Conservation (phyloP, 2,329 filamentous ascomycete genomes). For the Chrysosporium keratinophilum region DNA sequence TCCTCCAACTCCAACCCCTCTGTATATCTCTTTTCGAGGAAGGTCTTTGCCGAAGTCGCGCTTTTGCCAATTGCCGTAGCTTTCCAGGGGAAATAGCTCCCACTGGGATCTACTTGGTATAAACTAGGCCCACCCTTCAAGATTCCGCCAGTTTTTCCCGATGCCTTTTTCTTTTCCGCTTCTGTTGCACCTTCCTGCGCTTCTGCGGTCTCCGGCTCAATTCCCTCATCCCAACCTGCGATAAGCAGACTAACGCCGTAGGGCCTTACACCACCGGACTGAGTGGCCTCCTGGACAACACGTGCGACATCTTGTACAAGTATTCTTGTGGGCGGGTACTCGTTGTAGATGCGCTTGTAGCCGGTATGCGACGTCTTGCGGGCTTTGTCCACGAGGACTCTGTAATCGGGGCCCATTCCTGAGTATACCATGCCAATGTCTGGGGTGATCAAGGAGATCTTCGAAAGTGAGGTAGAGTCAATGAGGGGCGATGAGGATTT, state of each 20-base stretch:
- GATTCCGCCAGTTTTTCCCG: slow-evolving; percentile 86
- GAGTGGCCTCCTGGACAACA: slow-evolving; percentile 97
- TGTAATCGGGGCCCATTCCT: slow-evolving; percentile 97
- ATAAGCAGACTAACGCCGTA: slow-evolving; percentile 94
- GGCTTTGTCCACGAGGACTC: slow-evolving; percentile 92
- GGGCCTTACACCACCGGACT: slow-evolving; percentile 91
- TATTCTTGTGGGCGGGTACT: slow-evolving; percentile 99
- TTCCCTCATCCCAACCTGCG: slow-evolving; percentile 95
- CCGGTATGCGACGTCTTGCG: slow-evolving; percentile 95
- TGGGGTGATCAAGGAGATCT: slow-evolving; percentile 95
- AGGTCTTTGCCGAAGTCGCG: slow-evolving; percentile 95
- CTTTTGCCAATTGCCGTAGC: slow-evolving; percentile 98
- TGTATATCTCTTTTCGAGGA: slow-evolving; percentile 97
- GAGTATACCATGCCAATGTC: slow-evolving; percentile 99
- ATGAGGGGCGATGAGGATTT: slow-evolving; percentile 97
- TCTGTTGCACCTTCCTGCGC: slow-evolving; percentile 46
- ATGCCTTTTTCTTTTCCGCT: slow-evolving; percentile 57
- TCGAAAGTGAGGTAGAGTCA: slow-evolving; percentile 87
- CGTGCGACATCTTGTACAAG: slow-evolving; percentile 95
- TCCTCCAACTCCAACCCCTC: slow-evolving; percentile 95
- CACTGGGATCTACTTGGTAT: slow-evolving; percentile 98
- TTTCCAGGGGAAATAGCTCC: slow-evolving; percentile 99
- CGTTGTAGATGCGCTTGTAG: slow-evolving; percentile 99
- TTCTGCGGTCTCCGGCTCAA: slow-evolving; percentile 70
- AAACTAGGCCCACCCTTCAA: slow-evolving; percentile 92